Evolutionary conservation across 2,329 filamentous ascomycete genomes (phyloP).

Genomic region (Trichophyton verrucosum): DNA sequence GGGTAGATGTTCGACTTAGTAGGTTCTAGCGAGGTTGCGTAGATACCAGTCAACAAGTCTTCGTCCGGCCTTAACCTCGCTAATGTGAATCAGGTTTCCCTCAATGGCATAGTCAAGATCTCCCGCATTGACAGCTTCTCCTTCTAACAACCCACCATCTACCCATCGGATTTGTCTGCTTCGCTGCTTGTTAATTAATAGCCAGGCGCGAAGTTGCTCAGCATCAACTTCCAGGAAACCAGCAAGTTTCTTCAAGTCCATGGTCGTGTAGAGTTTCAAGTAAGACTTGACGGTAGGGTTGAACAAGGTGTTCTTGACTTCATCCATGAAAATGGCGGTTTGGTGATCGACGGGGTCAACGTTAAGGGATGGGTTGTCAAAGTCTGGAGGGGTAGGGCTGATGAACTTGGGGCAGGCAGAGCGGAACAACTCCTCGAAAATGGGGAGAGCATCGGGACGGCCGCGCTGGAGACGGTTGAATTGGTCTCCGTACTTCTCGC

Average conservation of each 20-base stretch:
- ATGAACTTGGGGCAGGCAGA: conserved; percentile 99
- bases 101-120: conserved; percentile 97
- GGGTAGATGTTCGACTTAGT: conserved; percentile 43
- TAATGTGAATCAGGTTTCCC: conserved; percentile 95
- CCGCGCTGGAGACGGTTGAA: conserved; percentile 92
- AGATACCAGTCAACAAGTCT: conserved; percentile 99
- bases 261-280: conserved; percentile 96
- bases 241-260: conserved; percentile 96
- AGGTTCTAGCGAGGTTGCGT: conserved; percentile 88
- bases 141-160: conserved; percentile 79
- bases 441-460: conserved; percentile 83
- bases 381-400: conserved; percentile 90
- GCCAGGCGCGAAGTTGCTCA: conserved; percentile 87
- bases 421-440: conserved; percentile 98
- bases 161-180: conserved; percentile 92
- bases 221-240: conserved; percentile 94
- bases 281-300: conserved; percentile 97
- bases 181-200: conserved; percentile 96
- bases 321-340: conserved; percentile 95
- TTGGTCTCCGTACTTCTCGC: conserved; percentile 99
- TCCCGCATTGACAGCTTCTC: conserved; percentile 82
- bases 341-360: conserved; percentile 97
- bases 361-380: conserved; percentile 92
- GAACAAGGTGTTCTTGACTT: conserved; percentile 99
- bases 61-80: conserved; percentile 93